Evolutionary conservation across 306 rosid species (phyloP).

Genomic region (Inga oerstediana): DNA sequence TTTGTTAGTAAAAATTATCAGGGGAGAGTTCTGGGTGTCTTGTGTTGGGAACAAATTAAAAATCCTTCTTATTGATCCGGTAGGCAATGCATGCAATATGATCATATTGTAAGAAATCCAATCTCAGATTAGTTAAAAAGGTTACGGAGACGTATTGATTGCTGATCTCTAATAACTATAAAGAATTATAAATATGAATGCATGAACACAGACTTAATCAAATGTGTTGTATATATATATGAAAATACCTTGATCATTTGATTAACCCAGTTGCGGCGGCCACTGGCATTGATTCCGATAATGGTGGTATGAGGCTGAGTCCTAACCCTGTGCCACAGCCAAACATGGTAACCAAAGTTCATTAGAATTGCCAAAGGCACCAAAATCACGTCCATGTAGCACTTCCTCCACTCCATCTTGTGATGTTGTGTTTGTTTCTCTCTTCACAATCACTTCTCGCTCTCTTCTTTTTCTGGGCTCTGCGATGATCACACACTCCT

Average conservation of each 20-base stretch:
- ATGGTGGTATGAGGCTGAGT: conserved; percentile 73
- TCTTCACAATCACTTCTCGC: background rate
- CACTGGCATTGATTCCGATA: conserved; percentile 78
- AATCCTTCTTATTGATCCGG: background rate
- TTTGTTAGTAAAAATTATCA: too few species aligned
- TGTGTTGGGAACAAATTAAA: background rate
- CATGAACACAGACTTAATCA: too few species aligned
- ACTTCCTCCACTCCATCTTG: conserved; percentile 80
- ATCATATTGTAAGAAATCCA: too few species aligned
- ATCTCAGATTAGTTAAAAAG: background rate
- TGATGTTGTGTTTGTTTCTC: background rate
- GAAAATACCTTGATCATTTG: conserved; percentile 75
- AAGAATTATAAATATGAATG: background rate
- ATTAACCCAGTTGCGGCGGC: conserved; percentile 83
- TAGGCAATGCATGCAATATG: too few species aligned
- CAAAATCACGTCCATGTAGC: conserved; percentile 80
- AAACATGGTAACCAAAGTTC: conserved; percentile 63
- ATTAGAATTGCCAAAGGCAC: conserved; percentile 75
- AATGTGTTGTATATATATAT: too few species aligned
- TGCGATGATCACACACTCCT: background rate
- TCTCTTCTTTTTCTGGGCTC: conserved; percentile 1
- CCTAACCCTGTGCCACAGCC: conserved; percentile 80
- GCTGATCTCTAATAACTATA: background rate
- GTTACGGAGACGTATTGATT: background rate
- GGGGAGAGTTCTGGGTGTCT: too few species aligned